Evolutionary conservation across 768 basidiomycete genomes (phyloP).

Genomic region (Imleria badia): DNA sequence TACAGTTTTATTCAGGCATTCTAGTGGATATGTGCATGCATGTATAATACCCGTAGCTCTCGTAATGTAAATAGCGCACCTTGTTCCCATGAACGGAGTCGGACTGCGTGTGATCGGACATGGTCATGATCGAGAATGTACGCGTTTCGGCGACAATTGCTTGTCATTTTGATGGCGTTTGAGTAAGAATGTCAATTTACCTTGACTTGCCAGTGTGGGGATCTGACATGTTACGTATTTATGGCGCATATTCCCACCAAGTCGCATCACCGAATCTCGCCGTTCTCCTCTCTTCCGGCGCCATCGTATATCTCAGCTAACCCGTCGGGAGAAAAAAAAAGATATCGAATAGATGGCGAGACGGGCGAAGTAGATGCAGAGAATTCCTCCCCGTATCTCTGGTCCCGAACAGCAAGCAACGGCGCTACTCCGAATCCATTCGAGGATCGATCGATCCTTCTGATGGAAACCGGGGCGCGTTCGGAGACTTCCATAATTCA

Average conservation of each 20-base stretch:
- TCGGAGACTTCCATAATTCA: constrained; percentile 3
- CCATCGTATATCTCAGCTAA: constrained; percentile 7
- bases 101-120: constrained; percentile 4
- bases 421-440: constrained; percentile 16
- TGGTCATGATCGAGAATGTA: constrained; percentile 16
- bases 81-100: constrained; percentile 4
- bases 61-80: constrained; percentile 34
- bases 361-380: background rate
- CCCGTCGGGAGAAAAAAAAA: constrained; percentile 8
- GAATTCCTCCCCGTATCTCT: constrained; percentile 7
- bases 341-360: background rate
- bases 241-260: constrained; percentile 1
- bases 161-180: constrained; percentile 34
- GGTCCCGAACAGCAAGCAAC: constrained; percentile 8
- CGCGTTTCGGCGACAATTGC: constrained; percentile 13
- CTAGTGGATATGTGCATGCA: constrained; percentile 40
- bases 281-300: constrained; percentile 12
- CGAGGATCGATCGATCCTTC: constrained; percentile 30
- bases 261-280: constrained; percentile 13
- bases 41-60: constrained; percentile 34
- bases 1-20: constrained; percentile 36
- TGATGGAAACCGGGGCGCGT: constrained; percentile 30
- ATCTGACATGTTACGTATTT: constrained; percentile 32
- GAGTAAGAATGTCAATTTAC: constrained; percentile 31
- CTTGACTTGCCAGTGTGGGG: constrained; percentile 26